Evolutionary conservation across 345 rosid genomes (phyloP), one percentile per base, ranked within the genome.

Genomic region (Toxicodendron radicans): DNA sequence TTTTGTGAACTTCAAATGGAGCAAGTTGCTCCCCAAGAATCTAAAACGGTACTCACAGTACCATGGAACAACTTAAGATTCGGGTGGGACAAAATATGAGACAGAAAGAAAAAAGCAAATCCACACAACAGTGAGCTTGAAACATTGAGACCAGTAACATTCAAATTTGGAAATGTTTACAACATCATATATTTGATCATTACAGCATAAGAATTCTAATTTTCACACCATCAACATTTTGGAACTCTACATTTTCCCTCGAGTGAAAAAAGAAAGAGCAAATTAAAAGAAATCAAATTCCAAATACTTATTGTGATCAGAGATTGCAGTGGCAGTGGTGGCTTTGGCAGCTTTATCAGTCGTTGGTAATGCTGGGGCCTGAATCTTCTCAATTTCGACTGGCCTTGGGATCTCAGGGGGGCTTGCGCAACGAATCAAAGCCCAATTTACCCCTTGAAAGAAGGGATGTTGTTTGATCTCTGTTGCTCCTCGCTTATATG

Each of bases 361-460:
- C 2, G 82, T 69, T 69, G 86, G 75, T 10, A 85, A 56, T 33
- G 86, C 70, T 49, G 89, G 82, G 49, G 73, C 62, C 20, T 88
- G 82, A 74, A 80, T 70, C 17, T 74, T 80, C 73, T 89, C 95
- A 48, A 85, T 61, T 81, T 89, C 92, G 0, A 92, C 88, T 0
- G 94, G 91, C 80, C 87, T 89, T n/a, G 95, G 95, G 35, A 91
- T 79, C 79, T 88, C 97, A 0, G 97, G 98, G 5, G 98, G 98
- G 49, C 95, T 91, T 0, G 94, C 94, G 58, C 97, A 90, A 18
- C 97, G 84, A 64, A 91, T 87, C 82, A 93, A 66, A 21, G 97
- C 98, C 98, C 98, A 91, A 83, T 93, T 93, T 68, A 93, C 90
- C 30, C 97, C 94, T 85, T 93, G 94, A 21, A 93, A 93, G 87